Evolutionary conservation across 306 rosid genomes (phyloP), one percentile per base, ranked within the genome.

Genomic region (Geum urbanum): DNA sequence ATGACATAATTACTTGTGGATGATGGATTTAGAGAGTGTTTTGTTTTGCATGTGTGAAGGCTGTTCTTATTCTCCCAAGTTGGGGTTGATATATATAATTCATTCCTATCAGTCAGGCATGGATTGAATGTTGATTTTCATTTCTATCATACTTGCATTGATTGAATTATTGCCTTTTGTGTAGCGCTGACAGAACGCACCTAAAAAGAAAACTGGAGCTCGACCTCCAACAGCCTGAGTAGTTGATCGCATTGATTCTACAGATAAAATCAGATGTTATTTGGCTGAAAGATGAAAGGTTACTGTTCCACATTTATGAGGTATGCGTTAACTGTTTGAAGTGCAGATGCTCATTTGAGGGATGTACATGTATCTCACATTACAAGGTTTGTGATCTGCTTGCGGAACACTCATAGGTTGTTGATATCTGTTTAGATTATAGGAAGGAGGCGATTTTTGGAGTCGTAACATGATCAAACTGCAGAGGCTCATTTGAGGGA

Each of bases 101-200:
- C 20, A 51, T 7, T 51, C 54, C n/a, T 50, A n/a, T 50, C 7
- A 50, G 54, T 14, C 54, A 50, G 19, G 54, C 19, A 27, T 27
- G 32, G 32, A 27, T 27, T 27, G 32, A 27, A 27, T 27, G 32
- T 27, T 27, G 32, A 27, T 27, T 27, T 27, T 27, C 32, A 27
- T 27, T 27, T 27, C 32, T 2, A 27, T 27, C 32, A 27, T 27
- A 27, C 32, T 1, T 27, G 32, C 32, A 14, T 49, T 69, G 53
- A 59, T 76, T 72, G 54, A 40, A 66, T 77, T 51, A 43, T 69
- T 54, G 67, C 57, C 75, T 67, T 67, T 72, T 75, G 43, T 79
- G 81, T 88, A 94, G 99, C 75, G 95, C 95, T 79, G 99, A 94
- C 80, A 81, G 92, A 81, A 78, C 97, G 62, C 97, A 91, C 80